These are phyloP conservation scores for Peronosclerospora sorghi DNA, from an alignment of 352 stramenopile species.

Conservation along the genomic window DNA sequence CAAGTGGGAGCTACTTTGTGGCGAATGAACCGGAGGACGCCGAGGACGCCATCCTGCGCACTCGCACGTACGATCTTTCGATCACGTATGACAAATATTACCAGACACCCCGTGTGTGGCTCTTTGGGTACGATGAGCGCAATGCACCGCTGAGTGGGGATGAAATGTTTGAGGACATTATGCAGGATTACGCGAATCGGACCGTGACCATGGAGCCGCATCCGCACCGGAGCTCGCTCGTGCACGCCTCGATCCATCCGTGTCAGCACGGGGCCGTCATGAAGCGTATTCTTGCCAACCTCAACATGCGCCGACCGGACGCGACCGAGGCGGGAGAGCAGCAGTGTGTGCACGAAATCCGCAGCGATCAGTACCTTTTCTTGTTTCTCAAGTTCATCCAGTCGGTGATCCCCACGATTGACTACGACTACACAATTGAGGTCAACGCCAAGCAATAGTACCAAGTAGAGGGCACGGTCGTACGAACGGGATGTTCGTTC, in stretches of 20 bases:
- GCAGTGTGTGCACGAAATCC: slow-evolving; percentile 38
- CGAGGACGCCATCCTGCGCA: slow-evolving; percentile 88
- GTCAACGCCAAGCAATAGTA: slow-evolving; percentile 65
- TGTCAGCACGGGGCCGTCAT: slow-evolving; percentile 97
- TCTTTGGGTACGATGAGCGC: slow-evolving; percentile 93
- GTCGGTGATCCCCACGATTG: slow-evolving; percentile 97
- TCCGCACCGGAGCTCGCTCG: slow-evolving; percentile 81
- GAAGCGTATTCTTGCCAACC: slow-evolving; percentile 95
- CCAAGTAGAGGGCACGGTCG: no score
- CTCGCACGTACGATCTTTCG: slow-evolving; percentile 95
- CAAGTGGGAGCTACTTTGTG: slow-evolving; percentile 35
- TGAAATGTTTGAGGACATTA: slow-evolving; percentile 98
- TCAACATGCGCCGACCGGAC: slow-evolving; percentile 50
- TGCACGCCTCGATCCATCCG: slow-evolving; percentile 95
- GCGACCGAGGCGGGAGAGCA: slow-evolving; percentile 21
- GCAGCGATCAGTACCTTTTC: slow-evolving; percentile 97
- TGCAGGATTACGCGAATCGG: slow-evolving; percentile 97
- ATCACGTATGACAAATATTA: slow-evolving; percentile 99
- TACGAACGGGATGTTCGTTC: no score
- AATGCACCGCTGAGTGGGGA: slow-evolving; percentile 81
- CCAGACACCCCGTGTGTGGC: slow-evolving; percentile 97
- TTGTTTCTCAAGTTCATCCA: slow-evolving; percentile 99
- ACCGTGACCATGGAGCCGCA: slow-evolving; percentile 98
- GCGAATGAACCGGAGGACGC: slow-evolving; percentile 72
- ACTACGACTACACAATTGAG: slow-evolving; percentile 99